Evolutionary conservation across 1,139 yeast species (phyloP).

Genomic region (Nakaseomyces bracarensis): DNA sequence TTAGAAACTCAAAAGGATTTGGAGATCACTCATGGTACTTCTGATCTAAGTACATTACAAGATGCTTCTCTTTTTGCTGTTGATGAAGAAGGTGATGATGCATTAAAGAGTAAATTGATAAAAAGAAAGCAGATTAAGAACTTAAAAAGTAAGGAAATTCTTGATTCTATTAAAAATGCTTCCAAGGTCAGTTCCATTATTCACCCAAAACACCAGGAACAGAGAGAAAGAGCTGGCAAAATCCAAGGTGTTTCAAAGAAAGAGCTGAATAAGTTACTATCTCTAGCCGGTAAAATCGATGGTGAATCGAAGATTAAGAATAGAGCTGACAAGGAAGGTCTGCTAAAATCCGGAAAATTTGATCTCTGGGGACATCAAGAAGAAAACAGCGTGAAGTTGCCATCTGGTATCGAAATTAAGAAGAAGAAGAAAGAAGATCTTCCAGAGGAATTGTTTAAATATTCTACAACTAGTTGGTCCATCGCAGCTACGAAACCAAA

Average conservation of each 20-base stretch:
- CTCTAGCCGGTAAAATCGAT: slow-evolving; percentile 66
- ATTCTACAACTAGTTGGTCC: slow-evolving; percentile 44
- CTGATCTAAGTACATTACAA: slow-evolving; percentile 34
- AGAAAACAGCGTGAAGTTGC: slow-evolving; percentile 17
- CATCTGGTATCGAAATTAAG: slow-evolving; percentile 27
- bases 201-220: slow-evolving; percentile 29
- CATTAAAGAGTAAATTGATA: slow-evolving; percentile 35
- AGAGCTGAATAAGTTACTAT: slow-evolving; percentile 62
- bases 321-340: slow-evolving; percentile 53
- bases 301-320: slow-evolving; percentile 48
- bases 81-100: slow-evolving; percentile 59
- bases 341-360: slow-evolving; percentile 41
- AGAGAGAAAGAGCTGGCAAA: slow-evolving; percentile 36
- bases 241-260: slow-evolving; percentile 60
- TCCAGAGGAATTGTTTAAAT: slow-evolving; percentile 38
- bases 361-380: slow-evolving; percentile 60
- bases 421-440: slow-evolving; percentile 21
- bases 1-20: slow-evolving; percentile 63
- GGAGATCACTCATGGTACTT: slow-evolving; percentile 56
- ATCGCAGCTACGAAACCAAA: slow-evolving; percentile 46
- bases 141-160: slow-evolving; percentile 66
- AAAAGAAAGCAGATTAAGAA: slow-evolving; percentile 37
- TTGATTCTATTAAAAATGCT: slow-evolving; percentile 45
- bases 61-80: slow-evolving; percentile 54
- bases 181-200: slow-evolving; percentile 69